These are phyloP conservation scores for Solioccasus polychromus DNA, from an alignment of 768 basidiomycete species.

Conservation along the genomic window DNA sequence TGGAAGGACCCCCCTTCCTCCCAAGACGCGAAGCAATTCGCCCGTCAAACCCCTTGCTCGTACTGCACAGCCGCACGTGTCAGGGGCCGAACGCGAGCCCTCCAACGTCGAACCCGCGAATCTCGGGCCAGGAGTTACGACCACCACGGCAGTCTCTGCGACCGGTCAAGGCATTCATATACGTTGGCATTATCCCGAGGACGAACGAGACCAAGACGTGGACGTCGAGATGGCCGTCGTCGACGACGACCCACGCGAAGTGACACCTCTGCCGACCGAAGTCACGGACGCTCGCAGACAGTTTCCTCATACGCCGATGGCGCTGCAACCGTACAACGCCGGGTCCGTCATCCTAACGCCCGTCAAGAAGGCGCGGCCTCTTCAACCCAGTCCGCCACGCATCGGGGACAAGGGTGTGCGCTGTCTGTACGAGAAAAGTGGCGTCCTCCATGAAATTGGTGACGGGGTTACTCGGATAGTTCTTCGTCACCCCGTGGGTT, in stretches of 20 bases:
- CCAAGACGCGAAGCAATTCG: conserved; percentile 6
- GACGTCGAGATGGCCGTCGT: conserved; percentile 12
- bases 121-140: conserved; percentile 5
- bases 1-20: conserved; percentile 11
- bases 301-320: conserved; percentile 22
- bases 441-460: conserved; percentile 10
- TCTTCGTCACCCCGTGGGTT: conserved; percentile 21
- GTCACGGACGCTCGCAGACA: neutral
- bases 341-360: conserved; percentile 32
- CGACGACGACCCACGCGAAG: conserved; percentile 18
- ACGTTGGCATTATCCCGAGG: conserved; percentile 17
- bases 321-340: conserved; percentile 21
- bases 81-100: neutral
- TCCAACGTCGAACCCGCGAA: conserved; percentile 7
- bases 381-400: conserved; percentile 27
- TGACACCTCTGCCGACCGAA: conserved; percentile 4
- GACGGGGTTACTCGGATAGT: conserved; percentile 18
- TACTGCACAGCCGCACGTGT: neutral
- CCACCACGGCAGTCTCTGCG: conserved; percentile 16
- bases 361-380: conserved; percentile 25
- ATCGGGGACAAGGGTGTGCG: conserved; percentile 29
- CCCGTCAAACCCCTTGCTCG: neutral
- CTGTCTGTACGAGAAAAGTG: conserved; percentile 15
- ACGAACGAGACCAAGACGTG: conserved; percentile 4
- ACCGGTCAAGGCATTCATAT: conserved; percentile 21